phyloP scores from a whole-genome alignment of 768 basidiomycete species.

The Pleurotus salmoneostramineus region DNA sequence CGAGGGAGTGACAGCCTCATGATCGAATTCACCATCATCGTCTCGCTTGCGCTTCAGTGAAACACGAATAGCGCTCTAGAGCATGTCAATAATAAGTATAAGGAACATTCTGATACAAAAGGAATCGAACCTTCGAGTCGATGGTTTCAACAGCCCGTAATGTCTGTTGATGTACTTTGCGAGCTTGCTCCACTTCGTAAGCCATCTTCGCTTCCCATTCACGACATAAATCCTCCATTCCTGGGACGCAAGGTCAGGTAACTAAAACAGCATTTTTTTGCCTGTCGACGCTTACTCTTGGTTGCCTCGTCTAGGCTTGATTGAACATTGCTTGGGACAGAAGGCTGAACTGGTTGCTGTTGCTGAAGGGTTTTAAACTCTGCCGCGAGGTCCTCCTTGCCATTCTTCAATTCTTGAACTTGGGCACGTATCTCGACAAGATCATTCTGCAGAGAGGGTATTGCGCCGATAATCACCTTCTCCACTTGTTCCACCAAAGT shows the following conservation, averaged over 20 bases:
- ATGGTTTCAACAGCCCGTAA: conserved; percentile 27
- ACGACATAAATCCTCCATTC: conserved; percentile 41
- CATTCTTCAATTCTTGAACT: neutral
- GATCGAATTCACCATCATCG: conserved; percentile 33
- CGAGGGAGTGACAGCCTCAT: conserved; percentile 12
- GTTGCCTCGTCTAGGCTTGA: conserved; percentile 33
- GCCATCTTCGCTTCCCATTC: conserved; percentile 41
- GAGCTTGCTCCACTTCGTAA: conserved; percentile 40
- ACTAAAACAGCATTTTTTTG: neutral
- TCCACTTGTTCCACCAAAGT: conserved; percentile 28
- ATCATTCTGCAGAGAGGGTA: conserved; percentile 27
- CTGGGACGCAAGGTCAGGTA: conserved; percentile 19
- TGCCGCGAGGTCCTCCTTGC: neutral
- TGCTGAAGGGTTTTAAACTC: conserved; percentile 7
- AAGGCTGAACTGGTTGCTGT: conserved; percentile 16
- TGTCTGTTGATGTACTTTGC: conserved; percentile 34
- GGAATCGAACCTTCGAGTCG: conserved; percentile 26
- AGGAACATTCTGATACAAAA: conserved; percentile 5
- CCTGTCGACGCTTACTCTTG: conserved; percentile 28
- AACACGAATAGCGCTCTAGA: neutral
- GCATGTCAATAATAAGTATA: neutral
- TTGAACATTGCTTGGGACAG: conserved; percentile 21
- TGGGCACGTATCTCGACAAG: conserved; percentile 12
- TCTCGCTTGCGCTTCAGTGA: conserved; percentile 64
- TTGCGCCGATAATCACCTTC: conserved; percentile 15